A percentile compares a stretch with the other conserved stretches of the same genome.
Conservation (phyloP, 1,284 basidiomycete genomes). For the Mycosarcoma mackinlayi region DNA sequence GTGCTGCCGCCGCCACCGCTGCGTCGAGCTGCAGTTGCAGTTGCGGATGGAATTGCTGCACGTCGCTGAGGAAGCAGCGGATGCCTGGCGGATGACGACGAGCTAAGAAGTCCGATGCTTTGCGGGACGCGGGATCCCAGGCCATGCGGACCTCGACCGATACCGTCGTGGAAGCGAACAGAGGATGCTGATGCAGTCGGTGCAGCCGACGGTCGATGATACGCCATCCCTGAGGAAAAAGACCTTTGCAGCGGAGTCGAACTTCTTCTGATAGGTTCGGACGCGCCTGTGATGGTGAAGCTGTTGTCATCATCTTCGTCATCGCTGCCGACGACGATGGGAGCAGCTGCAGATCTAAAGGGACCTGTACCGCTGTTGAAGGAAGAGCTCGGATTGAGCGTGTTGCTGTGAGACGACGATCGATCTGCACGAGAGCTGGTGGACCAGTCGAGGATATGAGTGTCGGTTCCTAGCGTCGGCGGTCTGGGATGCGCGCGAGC, state of each 20-base stretch:
- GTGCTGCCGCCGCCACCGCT: slow-evolving; percentile 1
- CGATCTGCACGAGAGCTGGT: background rate
- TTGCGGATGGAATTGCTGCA: slow-evolving; percentile 23
- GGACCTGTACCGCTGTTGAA: background rate
- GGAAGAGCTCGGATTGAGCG: background rate
- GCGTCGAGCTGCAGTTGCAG: slow-evolving; percentile 16
- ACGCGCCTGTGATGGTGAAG: slow-evolving; percentile 34
- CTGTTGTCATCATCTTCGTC: slow-evolving; percentile 40
- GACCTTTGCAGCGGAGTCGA: slow-evolving; percentile 13
- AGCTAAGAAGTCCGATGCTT: slow-evolving; percentile 18
- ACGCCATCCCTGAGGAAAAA: slow-evolving; percentile 2
- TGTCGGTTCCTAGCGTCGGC: slow-evolving; percentile 4
- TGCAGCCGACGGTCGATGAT: background rate
- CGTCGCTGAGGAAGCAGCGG: slow-evolving; percentile 27
- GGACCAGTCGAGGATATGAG: slow-evolving; percentile 32
- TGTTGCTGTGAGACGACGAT: background rate
- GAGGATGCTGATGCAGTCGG: slow-evolving; percentile 6
- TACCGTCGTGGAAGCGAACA: slow-evolving; percentile 33
- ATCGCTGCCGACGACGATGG: slow-evolving; percentile 39
- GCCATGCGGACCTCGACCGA: slow-evolving; percentile 33
- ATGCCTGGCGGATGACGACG: slow-evolving; percentile 14
- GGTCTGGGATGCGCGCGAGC: slow-evolving; percentile 13
- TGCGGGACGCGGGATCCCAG: slow-evolving; percentile 27
- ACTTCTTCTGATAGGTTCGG: slow-evolving; percentile 16
- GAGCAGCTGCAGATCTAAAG: background rate